Evolutionary conservation across 2,329 filamentous ascomycete species (phyloP).

Genomic region (Paraphoma sp.): DNA sequence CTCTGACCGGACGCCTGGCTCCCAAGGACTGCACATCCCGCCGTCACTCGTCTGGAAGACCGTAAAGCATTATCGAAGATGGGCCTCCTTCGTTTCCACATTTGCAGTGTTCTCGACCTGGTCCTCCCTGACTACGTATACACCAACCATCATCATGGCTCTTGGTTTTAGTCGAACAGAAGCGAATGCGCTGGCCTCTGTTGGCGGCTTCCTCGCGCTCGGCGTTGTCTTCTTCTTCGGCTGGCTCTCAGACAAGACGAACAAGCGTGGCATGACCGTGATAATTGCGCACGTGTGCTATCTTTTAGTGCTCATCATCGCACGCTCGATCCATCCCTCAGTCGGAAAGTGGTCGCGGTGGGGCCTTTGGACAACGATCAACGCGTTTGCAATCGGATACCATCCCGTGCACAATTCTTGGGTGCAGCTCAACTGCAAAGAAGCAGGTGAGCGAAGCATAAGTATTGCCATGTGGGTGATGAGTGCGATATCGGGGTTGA

Average conservation of each 20-base stretch:
- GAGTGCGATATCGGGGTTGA: conserved; percentile 59
- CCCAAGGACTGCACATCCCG: conserved; percentile 48
- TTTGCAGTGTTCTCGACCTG: conserved; percentile 61
- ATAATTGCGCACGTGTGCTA: conserved; percentile 56
- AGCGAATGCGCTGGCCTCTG: conserved; percentile 57
- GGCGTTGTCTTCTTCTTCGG: conserved; percentile 58
- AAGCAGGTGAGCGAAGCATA: conserved; percentile 57
- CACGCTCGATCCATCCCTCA: conserved; percentile 51
- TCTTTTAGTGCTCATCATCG: conserved; percentile 53
- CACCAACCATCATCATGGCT: conserved; percentile 52
- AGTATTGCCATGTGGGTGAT: conserved; percentile 61
- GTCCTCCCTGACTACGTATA: conserved; percentile 61
- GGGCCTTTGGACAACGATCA: conserved; percentile 60
- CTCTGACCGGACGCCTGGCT: conserved; percentile 36
- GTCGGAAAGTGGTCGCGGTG: conserved; percentile 58
- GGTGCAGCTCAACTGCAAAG: conserved; percentile 60
- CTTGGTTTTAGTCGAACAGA: conserved; percentile 55
- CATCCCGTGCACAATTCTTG: conserved; percentile 62
- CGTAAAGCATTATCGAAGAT: conserved; percentile 54
- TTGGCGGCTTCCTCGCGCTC: conserved; percentile 53
- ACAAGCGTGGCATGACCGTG: conserved; percentile 53
- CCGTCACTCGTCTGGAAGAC: conserved; percentile 53
- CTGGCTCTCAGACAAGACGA: conserved; percentile 56
- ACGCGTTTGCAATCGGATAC: conserved; percentile 60
- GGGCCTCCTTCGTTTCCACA: conserved; percentile 56